Percentiles rank a stretch among this genome's conserved stretches.
These are phyloP conservation scores for Dysphania ambrosioides DNA, from an alignment of 148 eudicot genomes.

Conservation along the genomic window DNA sequence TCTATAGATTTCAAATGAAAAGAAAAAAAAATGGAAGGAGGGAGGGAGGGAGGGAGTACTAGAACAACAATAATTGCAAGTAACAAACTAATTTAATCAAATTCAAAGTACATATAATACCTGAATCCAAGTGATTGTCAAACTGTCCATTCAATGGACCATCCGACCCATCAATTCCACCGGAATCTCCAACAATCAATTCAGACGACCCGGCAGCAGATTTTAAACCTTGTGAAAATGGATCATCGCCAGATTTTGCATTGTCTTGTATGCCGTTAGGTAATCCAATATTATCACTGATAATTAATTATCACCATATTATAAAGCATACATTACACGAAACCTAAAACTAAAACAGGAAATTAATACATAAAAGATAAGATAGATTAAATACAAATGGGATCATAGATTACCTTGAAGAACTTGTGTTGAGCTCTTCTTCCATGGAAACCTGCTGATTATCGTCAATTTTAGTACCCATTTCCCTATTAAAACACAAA, in stretches of 20 bases:
- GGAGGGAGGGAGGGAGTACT: no score
- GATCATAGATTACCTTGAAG: constrained; percentile 26
- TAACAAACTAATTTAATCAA: background rate
- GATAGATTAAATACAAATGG: background rate
- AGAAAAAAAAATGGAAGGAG: no score
- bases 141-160: constrained; percentile 17
- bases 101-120: constrained; percentile 11
- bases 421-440: constrained; percentile 11
- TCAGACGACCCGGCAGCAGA: constrained; percentile 4
- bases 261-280: constrained; percentile 25
- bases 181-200: constrained; percentile 1
- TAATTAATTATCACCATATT: constrained; percentile 18
- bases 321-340: background rate
- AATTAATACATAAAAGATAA: background rate
- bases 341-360: background rate
- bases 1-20: no score
- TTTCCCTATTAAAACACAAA: constrained; percentile 6
- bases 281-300: constrained; percentile 22
- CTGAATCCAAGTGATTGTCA: constrained; percentile 22
- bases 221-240: background rate
- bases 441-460: constrained; percentile 18
- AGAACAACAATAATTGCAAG: background rate
- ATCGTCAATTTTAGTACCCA: constrained; percentile 27
- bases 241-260: constrained; percentile 16
- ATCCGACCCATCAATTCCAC: constrained; percentile 6